These are phyloP conservation scores for Clavispora fructus DNA, from an alignment of 805 yeast genomes.

Conservation along the genomic window DNA sequence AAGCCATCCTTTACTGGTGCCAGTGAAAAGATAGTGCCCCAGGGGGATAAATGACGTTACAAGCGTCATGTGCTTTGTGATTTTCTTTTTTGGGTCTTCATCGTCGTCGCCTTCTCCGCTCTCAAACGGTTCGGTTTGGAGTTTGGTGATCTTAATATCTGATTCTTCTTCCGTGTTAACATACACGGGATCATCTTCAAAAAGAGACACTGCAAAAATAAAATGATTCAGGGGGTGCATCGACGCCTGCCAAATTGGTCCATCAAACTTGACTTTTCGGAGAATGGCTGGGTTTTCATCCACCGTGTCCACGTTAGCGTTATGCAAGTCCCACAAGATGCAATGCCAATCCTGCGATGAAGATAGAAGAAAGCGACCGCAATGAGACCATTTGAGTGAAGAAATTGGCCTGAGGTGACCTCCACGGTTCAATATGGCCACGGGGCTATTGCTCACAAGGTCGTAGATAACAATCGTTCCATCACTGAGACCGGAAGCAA, in stretches of 20 bases:
- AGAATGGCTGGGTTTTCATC: slow-evolving; percentile 25
- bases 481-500: slow-evolving; percentile 14
- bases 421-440: slow-evolving; percentile 43
- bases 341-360: slow-evolving; percentile 80
- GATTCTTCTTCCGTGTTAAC: slow-evolving; percentile 34
- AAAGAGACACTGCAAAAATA: slow-evolving; percentile 57
- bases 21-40: slow-evolving; percentile 59
- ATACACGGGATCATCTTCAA: slow-evolving; percentile 55
- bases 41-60: slow-evolving; percentile 46
- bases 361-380: slow-evolving; percentile 65
- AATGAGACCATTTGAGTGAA: slow-evolving; percentile 66
- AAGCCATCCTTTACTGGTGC: slow-evolving; percentile 78
- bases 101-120: slow-evolving; percentile 8
- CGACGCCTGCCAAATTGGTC: slow-evolving; percentile 69
- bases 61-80: slow-evolving; percentile 38
- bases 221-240: slow-evolving; percentile 46
- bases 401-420: slow-evolving; percentile 73
- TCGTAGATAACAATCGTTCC: slow-evolving; percentile 20
- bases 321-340: slow-evolving; percentile 70
- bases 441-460: slow-evolving; percentile 51
- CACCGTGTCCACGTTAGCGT: slow-evolving; percentile 17
- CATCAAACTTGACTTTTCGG: slow-evolving; percentile 49
- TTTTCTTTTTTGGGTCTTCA: slow-evolving; percentile 20
- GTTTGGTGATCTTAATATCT: slow-evolving; percentile 13
- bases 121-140: slow-evolving; percentile 16